These are phyloP conservation scores for Daldinia bambusicola DNA, from an alignment of 495 filamentous ascomycete genomes.

Conservation along the genomic window DNA sequence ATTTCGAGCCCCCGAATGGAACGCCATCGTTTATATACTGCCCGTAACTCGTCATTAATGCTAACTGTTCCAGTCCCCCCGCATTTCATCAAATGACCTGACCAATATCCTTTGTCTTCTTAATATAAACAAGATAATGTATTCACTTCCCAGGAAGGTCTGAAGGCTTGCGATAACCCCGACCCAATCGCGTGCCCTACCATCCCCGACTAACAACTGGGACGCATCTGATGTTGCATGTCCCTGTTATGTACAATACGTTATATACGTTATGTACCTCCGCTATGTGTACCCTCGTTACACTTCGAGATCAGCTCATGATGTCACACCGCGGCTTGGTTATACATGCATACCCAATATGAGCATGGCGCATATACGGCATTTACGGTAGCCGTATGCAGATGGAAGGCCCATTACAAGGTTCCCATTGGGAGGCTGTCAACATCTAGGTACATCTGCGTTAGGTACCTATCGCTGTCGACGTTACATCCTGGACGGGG, in stretches of 20 bases:
- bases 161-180: conserved; percentile 6
- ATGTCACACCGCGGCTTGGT: conserved; percentile 35
- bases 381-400: conserved; percentile 27
- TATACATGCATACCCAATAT: conserved; percentile 18
- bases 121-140: not conserved
- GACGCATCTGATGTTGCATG: conserved; percentile 32
- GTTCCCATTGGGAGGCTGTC: conserved; percentile 14
- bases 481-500: conserved; percentile 37
- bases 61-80: no score
- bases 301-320: conserved; percentile 35
- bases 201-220: conserved; percentile 9
- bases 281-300: not conserved
- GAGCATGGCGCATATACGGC: conserved; percentile 22
- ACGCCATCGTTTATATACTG: not conserved
- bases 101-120: not conserved
- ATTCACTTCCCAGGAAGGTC: not conserved
- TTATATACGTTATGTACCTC: no score
- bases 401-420: conserved; percentile 29
- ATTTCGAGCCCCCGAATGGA: conserved; percentile 23
- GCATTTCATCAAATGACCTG: conserved; percentile 1
- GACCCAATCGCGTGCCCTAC: conserved; percentile 34
- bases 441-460: conserved; percentile 31
- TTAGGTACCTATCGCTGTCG: conserved; percentile 20
- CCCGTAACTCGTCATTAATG: no score
- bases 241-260: no score